Conservation (phyloP, 176 grass and related monocot genomes). For the Elymus sibiricus region DNA sequence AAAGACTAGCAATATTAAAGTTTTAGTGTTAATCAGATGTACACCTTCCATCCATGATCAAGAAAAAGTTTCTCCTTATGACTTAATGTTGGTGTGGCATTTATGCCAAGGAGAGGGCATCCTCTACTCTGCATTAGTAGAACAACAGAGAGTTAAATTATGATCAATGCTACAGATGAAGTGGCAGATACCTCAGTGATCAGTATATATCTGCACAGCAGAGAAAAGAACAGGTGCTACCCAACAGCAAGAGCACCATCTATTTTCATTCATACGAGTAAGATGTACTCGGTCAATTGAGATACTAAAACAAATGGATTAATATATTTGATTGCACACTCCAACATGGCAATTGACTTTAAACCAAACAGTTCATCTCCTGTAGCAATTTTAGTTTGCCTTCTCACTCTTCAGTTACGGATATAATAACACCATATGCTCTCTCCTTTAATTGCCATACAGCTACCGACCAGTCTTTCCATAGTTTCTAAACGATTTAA, state of each 20-base stretch:
- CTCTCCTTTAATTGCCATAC: background rate
- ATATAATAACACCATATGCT: background rate
- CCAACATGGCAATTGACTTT: background rate
- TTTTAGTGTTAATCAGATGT: background rate
- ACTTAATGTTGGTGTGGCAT: conserved; percentile 78
- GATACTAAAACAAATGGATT: background rate
- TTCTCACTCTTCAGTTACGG: background rate
- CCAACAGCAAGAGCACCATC: background rate
- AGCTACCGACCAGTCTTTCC: background rate
- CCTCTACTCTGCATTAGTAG: conserved; percentile 79
- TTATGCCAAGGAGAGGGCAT: conserved; percentile 88
- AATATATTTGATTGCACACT: background rate
- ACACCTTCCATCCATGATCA: conserved; percentile 85
- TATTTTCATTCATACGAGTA: background rate
- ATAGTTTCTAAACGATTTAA: background rate
- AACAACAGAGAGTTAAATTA: background rate
- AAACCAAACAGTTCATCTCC: background rate
- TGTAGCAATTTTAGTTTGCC: background rate
- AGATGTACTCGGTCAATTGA: background rate
- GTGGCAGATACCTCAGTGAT: background rate
- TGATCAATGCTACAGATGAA: background rate
- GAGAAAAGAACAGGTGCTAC: conserved; percentile 7
- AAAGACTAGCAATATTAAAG: background rate
- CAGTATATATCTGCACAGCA: background rate
- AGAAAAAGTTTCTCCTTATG: conserved; percentile 88